Evolutionary conservation across 2,329 filamentous ascomycete genomes (phyloP).

Genomic region (Fusarium circinatum): DNA sequence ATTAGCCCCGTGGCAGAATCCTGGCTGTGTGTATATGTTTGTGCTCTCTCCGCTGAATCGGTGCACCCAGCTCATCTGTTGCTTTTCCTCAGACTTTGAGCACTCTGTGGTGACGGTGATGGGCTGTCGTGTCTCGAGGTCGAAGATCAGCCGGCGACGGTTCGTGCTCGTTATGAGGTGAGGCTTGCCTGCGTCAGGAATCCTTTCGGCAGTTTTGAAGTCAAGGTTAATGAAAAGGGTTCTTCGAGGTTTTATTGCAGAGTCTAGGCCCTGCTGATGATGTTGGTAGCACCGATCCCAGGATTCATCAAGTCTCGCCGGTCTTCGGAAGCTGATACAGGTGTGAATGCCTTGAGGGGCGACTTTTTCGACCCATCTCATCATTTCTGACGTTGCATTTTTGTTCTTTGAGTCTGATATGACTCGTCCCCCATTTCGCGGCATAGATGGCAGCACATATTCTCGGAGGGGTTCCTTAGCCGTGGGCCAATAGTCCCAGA

Average conservation of each 20-base stretch:
- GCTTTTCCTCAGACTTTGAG: neutral
- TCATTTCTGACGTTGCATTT: neutral
- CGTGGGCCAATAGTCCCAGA: neutral
- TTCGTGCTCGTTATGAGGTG: neutral
- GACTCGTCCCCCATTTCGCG: neutral
- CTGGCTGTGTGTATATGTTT: neutral
- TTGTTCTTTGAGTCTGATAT: neutral
- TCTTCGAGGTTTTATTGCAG: neutral
- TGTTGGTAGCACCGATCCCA: neutral
- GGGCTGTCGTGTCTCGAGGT: neutral
- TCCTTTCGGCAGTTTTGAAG: neutral
- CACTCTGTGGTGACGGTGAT: neutral
- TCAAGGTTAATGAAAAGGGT: neutral
- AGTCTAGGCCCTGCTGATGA: neutral
- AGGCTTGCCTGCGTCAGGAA: neutral
- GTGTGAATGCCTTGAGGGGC: neutral
- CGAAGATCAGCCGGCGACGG: neutral
- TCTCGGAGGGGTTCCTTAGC: neutral
- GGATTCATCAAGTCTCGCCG: neutral
- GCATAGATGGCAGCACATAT: neutral
- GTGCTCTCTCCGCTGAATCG: neutral
- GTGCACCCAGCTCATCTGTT: neutral
- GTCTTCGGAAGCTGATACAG: neutral
- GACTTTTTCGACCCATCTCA: neutral
- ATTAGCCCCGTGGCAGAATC: neutral